phyloP scores from a whole-genome alignment of 2,329 filamentous ascomycete species.

The Camptophora hylomeconis region DNA sequence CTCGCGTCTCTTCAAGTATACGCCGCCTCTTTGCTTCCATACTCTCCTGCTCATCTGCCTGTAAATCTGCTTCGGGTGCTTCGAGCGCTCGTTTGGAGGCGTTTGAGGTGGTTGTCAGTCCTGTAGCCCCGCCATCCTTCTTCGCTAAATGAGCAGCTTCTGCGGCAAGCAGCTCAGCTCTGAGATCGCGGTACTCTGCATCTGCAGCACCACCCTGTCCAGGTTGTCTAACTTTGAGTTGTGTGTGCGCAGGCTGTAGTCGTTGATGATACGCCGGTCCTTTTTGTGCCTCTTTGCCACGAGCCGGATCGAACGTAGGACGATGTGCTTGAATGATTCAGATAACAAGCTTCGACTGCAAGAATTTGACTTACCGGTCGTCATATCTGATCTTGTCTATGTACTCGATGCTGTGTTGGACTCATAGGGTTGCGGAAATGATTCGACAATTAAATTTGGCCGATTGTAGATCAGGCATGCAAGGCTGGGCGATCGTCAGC shows the following conservation, averaged over 20 bases:
- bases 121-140: constrained; percentile 52
- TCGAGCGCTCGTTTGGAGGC: constrained; percentile 54
- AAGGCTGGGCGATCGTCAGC: no score
- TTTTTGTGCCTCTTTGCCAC: constrained; percentile 86
- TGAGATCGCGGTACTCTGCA: constrained; percentile 58
- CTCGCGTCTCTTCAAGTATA: constrained; percentile 75
- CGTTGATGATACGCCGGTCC: constrained; percentile 94
- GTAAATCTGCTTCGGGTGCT: constrained; percentile 26
- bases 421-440: no score
- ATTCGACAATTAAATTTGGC: no score
- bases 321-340: constrained; percentile 43
- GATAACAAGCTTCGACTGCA: no score
- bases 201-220: constrained; percentile 81
- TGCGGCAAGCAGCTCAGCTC: constrained; percentile 76
- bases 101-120: constrained; percentile 18
- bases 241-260: constrained; percentile 82
- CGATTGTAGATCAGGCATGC: no score
- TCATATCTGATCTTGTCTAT: no score
- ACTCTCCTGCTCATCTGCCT: constrained; percentile 46
- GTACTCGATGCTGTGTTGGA: no score
- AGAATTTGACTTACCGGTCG: no score
- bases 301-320: constrained; percentile 91
- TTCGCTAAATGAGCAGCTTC: constrained; percentile 82
- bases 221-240: constrained; percentile 76
- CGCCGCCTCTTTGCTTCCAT: constrained; percentile 70